Evolutionary conservation across 495 filamentous ascomycete species (phyloP), one percentile per base, ranked within the genome.

Genomic region (Aspergillus avenaceus): DNA sequence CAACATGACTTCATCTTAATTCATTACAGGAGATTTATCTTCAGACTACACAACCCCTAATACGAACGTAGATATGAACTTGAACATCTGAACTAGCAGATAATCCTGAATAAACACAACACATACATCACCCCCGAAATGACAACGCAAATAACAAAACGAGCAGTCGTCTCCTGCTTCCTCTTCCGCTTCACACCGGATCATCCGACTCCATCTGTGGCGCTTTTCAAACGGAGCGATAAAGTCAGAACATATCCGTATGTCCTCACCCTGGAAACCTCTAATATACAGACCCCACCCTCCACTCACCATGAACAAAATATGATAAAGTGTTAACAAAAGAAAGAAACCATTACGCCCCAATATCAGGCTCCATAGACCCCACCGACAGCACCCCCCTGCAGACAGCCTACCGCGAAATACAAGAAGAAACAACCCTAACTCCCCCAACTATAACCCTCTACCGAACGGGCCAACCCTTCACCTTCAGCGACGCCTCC

Each of bases 341-440:
- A 7, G 7, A 1, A 43, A 79, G 78, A 22, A 67, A 82, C 52
- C 74, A 72, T 50, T 65, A 79, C 22, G 83, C 77, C 4, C 75
- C 81, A 0, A 81, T 84, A n/a, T 79, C 80, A 3, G 84, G 84
- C 28, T 73, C 64, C 38, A 79, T 88, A 51, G 75, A 82, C 3
- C 11, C 59, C 11, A 45, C 56, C 2, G 84, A 87, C 53, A 48
- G 63, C 1, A 67, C 60, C 8, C 76, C 83, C 0, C 51, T 81
- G 16, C 58, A 64, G 2, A 73, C 83, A 0, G 84, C 84, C 38
- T 79, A 77, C 71, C 77, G 84, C 18, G 83, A 86, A 57, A 64
- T 88, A 12, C 46, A 55, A 4, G 84, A 88, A 64, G 84, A 87
- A 56, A 87, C 84, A 0, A 68, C 62, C 0, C 62, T 88, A 6